phyloP scores from a whole-genome alignment of 208 protist species.

The Angomonas ambiguus region DNA sequence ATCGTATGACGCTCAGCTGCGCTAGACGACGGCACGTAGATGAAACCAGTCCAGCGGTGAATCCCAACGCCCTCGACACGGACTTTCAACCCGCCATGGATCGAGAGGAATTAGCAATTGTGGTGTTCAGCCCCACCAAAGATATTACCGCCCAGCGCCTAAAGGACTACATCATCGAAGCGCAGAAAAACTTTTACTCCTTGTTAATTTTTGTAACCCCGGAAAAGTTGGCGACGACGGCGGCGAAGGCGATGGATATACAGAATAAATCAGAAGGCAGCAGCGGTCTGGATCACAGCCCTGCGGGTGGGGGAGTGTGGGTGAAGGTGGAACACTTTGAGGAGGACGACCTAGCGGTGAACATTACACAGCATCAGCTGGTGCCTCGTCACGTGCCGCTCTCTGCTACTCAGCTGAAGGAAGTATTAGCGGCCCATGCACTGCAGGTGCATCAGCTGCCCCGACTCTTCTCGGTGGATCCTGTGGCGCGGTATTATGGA shows the following conservation, averaged over 20 bases:
- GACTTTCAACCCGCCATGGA: neutral
- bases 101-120: conserved; percentile 46
- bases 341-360: conserved; percentile 95
- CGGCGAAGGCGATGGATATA: conserved; percentile 62
- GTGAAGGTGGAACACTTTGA: conserved; percentile 93
- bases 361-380: conserved; percentile 97
- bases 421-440: conserved; percentile 89
- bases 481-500: conserved; percentile 96
- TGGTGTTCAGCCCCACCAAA: conserved; percentile 61
- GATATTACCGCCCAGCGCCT: conserved; percentile 56
- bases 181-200: conserved; percentile 42
- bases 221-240: conserved; percentile 57
- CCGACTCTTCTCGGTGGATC: conserved; percentile 93
- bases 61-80: neutral
- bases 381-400: conserved; percentile 95
- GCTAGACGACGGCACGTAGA: neutral
- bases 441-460: conserved; percentile 95
- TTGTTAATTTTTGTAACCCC: conserved; percentile 64
- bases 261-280: conserved; percentile 46
- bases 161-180: conserved; percentile 48
- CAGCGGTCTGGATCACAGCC: conserved; percentile 20
- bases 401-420: conserved; percentile 74
- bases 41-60: neutral
- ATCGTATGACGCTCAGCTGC: conserved; percentile 80
- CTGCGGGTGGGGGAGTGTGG: too few species aligned